Evolutionary conservation across 257 asterid genomes (phyloP).

Genomic region (Solanum pennellii): DNA sequence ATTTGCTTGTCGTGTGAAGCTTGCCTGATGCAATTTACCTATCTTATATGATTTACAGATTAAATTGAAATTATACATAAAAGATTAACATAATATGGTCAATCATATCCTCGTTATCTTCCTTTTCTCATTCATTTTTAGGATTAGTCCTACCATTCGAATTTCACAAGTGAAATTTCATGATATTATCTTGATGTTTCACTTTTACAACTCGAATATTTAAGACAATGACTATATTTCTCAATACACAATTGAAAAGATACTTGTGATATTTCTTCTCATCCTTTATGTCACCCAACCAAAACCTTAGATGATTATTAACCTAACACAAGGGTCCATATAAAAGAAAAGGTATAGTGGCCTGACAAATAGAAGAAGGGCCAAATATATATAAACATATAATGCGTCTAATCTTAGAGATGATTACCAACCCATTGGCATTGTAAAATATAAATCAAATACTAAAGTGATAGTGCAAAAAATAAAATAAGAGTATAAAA

Average conservation of each 20-base stretch:
- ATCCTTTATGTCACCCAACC: not conserved
- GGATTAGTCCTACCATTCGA: not conserved
- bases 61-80: not conserved
- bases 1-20: accelerated
- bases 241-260: not conserved
- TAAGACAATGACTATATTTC: not conserved
- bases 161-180: not conserved
- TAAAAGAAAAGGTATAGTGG: not conserved
- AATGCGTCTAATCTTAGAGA: not conserved
- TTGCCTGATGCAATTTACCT: not conserved
- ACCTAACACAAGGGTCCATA: not conserved
- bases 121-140: not conserved
- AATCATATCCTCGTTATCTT: not conserved
- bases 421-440: not conserved
- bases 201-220: not conserved
- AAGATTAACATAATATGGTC: not conserved
- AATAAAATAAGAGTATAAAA: not conserved
- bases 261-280: not conserved
- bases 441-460: not conserved
- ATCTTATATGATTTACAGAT: not conserved
- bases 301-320: not conserved
- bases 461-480: not conserved
- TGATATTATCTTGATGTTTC: not conserved
- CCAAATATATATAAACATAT: not conserved
- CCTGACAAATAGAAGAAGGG: not conserved